Evolutionary conservation across 2,329 filamentous ascomycete species (phyloP), one percentile per base, ranked within the genome.

Genomic region (Aureobasidium sp.): DNA sequence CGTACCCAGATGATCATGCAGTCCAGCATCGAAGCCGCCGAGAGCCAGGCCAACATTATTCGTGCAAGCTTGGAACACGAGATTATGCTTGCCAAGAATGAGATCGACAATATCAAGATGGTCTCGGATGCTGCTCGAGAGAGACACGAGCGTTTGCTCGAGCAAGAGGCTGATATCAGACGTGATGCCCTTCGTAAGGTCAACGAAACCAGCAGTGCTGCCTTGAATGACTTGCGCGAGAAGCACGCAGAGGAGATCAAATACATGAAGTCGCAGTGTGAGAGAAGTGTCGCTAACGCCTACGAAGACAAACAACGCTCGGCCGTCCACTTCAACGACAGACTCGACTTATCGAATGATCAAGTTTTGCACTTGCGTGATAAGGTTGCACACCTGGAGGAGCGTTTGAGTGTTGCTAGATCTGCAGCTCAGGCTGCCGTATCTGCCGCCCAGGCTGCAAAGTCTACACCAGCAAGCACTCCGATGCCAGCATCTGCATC

Each of bases 391-490:
- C 86, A 94, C 62, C 77, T 97, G 1, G 89, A 96, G 67, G 90
- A 96, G 68, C 91, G 90, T 68, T 79, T 98, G 14, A 85, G 94
- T 61, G 86, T 97, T 61, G 85, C 91, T 21, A 90, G 90, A 66
- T 83, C 90, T 64, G 90, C 90, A 27, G 90, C 90, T 8, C 82
- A 83, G 56, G 89, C 90, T 32, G 91, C 90, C 14, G 89, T 81
- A 14, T 80, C 85, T 68, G 89, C 88, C 29, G 67, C 65, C 6
- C 63, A 69, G 40, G 56, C 59, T 24, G 57, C 58, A 27, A 58
- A 47, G 48, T 35, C 11, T 53, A 59, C 58, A 41, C 51, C 40
- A 14, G 17, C 30, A 14, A 2, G 16, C 11, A 40, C 40, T 12
- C 67, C 70, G n/a, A 21, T 25, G 16, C 12, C 34, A 22, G 14